phyloP scores from a whole-genome alignment of 176 grass and related monocot genomes.

The Carex myosuroides region DNA sequence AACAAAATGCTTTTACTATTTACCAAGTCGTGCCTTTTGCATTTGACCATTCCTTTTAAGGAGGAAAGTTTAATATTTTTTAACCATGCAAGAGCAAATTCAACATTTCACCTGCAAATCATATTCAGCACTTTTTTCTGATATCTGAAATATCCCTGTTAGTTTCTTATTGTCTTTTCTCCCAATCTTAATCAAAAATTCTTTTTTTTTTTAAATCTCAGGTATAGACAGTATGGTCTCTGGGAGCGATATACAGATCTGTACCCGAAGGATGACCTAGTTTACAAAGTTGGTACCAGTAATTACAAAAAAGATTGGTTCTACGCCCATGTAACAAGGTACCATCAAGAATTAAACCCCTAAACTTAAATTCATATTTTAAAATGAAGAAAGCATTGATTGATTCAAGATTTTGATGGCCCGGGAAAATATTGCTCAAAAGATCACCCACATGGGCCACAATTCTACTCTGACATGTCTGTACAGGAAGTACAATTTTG shows the following conservation, averaged over 20 bases:
- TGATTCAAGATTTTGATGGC: not conserved
- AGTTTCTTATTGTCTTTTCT: not conserved
- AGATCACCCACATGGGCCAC: not conserved
- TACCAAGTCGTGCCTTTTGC: not conserved
- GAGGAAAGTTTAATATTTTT: not conserved
- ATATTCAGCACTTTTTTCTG: no score
- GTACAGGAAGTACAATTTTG: not conserved
- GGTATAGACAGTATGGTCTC: constrained; percentile 55
- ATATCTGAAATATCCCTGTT: no score
- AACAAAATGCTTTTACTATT: not conserved
- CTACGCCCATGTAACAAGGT: constrained; percentile 75
- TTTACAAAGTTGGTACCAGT: constrained; percentile 51
- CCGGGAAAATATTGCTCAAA: not conserved
- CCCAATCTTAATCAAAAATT: not conserved
- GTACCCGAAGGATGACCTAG: constrained; percentile 42
- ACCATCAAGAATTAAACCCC: not conserved
- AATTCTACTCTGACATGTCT: not conserved
- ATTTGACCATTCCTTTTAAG: not conserved
- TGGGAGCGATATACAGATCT: constrained; percentile 70
- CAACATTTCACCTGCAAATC: no score
- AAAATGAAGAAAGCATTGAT: not conserved
- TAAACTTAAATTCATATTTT: not conserved
- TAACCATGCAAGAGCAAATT: not conserved
- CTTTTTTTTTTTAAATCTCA: not conserved
- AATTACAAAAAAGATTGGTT: constrained; percentile 70